Evolutionary conservation across 805 yeast species (phyloP), one percentile per base, ranked within the genome.

Genomic region (Candida ascalaphidarum): DNA sequence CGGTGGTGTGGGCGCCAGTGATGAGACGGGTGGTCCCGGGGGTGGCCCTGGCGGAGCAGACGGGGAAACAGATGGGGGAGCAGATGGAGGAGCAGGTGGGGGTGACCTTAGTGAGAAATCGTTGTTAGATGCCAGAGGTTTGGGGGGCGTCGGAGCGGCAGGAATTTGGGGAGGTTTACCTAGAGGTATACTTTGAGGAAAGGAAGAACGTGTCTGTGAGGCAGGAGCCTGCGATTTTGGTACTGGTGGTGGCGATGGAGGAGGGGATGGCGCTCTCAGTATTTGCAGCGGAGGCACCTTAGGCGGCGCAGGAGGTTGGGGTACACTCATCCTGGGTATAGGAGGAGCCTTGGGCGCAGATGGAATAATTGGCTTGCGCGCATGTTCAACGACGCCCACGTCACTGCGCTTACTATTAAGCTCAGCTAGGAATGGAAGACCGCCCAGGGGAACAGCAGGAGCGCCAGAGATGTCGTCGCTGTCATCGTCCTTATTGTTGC

Each of bases 351-450:
- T 7, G 11, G n/a, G n/a, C n/a, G n/a, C n/a, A n/a, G n/a, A n/a
- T n/a, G n/a, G n/a, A n/a, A n/a, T n/a, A n/a, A n/a, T n/a, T n/a
- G n/a, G n/a, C n/a, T n/a, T n/a, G n/a, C n/a, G n/a, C n/a, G n/a
- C 36, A 3, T 52, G 44, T 30, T 64, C 74, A n/a, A 74, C 58
- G 10, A 71, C 77, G 44, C 58, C 45, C 1, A 65, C 34, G 13
- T 74, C 75, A 36, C 67, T 61, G 46, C 80, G 58, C 44, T 68
- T 71, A 22, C 67, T 62, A 35, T 73, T 71, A 27, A 75, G 74
- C 33, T 74, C 71, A 1, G 74, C 74, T 27, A 74, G 56, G 40
- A 75, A 74, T 5, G 82, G 81, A 14, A 74, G 45, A 0, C 61
- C 68, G 1, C 72, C 73, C 17, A 52, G 55, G 4, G 51, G 34